Evolutionary conservation across 148 eudicot species (phyloP).

Genomic region (Tetragonia tetragonoides): DNA sequence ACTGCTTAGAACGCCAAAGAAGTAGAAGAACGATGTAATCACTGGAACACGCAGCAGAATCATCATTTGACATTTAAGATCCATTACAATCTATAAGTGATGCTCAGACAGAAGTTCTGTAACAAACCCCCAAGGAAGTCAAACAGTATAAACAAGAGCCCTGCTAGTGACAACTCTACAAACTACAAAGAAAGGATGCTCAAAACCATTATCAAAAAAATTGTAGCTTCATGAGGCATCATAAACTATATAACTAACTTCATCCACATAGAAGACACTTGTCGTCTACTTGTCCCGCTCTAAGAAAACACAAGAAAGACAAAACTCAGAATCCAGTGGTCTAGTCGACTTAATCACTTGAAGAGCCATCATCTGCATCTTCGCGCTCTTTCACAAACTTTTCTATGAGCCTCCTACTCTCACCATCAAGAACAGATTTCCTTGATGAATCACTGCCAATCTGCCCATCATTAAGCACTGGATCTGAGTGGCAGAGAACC

Average conservation of each 20-base stretch:
- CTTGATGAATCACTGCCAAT: constrained; percentile 58
- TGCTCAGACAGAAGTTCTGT: background rate
- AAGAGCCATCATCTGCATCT: constrained; percentile 62
- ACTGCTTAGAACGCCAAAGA: background rate
- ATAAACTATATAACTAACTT: background rate
- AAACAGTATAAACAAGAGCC: background rate
- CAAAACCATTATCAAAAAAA: background rate
- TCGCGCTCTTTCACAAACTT: constrained; percentile 66
- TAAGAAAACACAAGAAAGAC: background rate
- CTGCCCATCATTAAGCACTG: constrained; percentile 82
- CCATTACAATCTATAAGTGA: background rate
- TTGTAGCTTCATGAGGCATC: background rate
- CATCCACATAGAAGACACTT: background rate
- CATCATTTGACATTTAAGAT: background rate
- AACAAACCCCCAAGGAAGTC: background rate
- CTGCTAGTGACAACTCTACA: background rate
- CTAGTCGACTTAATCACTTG: constrained; percentile 50
- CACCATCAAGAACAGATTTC: constrained; percentile 61
- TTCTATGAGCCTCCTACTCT: constrained; percentile 66
- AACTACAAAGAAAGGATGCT: background rate
- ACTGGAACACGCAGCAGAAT: background rate
- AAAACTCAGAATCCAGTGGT: background rate
- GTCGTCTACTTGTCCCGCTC: background rate
- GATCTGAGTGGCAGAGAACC: constrained; percentile 86
- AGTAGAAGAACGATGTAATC: background rate